Base-by-base conservation (phyloP, 345 rosid genomes). In the Ailanthus altissimus region DNA sequence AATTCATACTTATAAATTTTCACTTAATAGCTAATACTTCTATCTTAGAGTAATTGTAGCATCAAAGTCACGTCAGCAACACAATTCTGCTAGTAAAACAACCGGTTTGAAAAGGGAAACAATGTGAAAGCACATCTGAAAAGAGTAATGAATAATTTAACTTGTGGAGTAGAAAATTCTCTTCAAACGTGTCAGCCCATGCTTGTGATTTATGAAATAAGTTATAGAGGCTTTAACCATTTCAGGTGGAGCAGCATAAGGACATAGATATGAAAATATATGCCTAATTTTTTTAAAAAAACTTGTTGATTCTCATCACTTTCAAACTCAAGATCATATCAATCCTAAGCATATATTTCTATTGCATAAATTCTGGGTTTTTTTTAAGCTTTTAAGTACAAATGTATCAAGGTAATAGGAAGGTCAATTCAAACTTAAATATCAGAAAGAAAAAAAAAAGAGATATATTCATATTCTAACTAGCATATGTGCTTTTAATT, bases 241-340 rank as follows among this genome's bases (percentile, higher is more conserved):
- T 58, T 47, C 10, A 13, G 66, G 75, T 20, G 61, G 49, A 67
- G 61, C 70, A 74, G 62, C 18, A 12, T 51, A 21, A 65, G 53
- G 76, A 74, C 75, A 69, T 12, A n/a, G 51, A 67, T 28, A 57
- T 64, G 76, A 78, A 42, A 40, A 72, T 53, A 15, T 45, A n/a
- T n/a, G n/a, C n/a, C n/a, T n/a, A n/a, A n/a, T n/a, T n/a, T n/a
- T n/a, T n/a, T n/a, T n/a, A n/a, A n/a, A n/a, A n/a, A n/a, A n/a
- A n/a, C n/a, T n/a, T n/a, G 15, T 26, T 54, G 75, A 40, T 71
- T 70, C 75, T 56, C 63, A 38, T n/a, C n/a, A n/a, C 12, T n/a
- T 71, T 2, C 3, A n/a, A n/a, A n/a, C n/a, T n/a, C n/a, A 40
- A 54, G 21, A 54, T 40, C 49, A 32, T 71, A 18, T 56, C 63